These are phyloP conservation scores for Kwoniella europaea DNA, from an alignment of 768 basidiomycete genomes.

Conservation along the genomic window DNA sequence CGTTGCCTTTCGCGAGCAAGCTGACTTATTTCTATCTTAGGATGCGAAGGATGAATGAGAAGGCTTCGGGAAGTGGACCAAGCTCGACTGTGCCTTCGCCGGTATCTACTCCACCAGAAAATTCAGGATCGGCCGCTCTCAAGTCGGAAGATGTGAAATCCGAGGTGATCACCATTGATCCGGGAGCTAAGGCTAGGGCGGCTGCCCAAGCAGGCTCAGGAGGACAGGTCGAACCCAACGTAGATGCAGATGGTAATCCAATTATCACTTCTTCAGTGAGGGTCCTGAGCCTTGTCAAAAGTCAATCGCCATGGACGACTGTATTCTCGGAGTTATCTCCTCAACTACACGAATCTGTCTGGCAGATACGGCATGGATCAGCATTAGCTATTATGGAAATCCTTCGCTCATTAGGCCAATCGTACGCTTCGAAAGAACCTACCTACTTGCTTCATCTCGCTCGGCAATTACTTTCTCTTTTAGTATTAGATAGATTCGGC, in stretches of 20 bases:
- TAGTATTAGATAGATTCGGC: conserved; percentile 95
- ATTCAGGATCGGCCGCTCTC: conserved; percentile 6
- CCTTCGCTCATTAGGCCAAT: conserved; percentile 58
- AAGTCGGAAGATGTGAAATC: conserved; percentile 18
- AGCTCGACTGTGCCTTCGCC: conserved; percentile 27
- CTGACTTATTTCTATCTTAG: conserved; percentile 21
- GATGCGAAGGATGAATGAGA: conserved; percentile 43
- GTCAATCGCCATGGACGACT: conserved; percentile 60
- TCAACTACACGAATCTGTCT: conserved; percentile 77
- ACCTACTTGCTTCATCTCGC: conserved; percentile 64
- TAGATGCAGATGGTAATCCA: conserved; percentile 46
- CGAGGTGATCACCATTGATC: conserved; percentile 54
- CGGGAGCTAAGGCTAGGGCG: conserved; percentile 58
- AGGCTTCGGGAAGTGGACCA: conserved; percentile 16
- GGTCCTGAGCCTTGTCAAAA: conserved; percentile 22
- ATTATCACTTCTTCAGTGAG: conserved; percentile 24
- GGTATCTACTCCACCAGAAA: conserved; percentile 29
- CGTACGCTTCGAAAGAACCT: conserved; percentile 9
- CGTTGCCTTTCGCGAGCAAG: not conserved
- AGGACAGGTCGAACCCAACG: conserved; percentile 47
- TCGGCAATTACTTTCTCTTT: conserved; percentile 81
- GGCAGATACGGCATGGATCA: conserved; percentile 94
- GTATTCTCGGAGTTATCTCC: conserved; percentile 78
- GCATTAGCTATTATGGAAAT: conserved; percentile 88
- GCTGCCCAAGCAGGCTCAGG: conserved; percentile 34